phyloP scores from a whole-genome alignment of 306 rosid species.

The Quercus parvula region DNA sequence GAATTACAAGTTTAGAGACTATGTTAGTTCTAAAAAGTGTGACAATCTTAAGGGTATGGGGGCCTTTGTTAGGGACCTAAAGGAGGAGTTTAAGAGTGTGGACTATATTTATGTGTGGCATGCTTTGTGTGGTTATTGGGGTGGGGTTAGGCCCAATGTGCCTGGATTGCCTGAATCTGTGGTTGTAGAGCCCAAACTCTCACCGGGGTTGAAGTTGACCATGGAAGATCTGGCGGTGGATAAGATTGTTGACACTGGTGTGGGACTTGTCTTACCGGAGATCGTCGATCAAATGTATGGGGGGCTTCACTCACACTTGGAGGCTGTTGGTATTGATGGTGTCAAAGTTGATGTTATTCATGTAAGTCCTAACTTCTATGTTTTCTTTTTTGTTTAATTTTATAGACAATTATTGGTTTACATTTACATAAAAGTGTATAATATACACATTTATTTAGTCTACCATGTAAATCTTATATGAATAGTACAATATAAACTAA shows the following conservation, averaged over 20 bases:
- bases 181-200: constrained; percentile 43
- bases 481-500: too few relatives aligned
- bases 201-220: constrained; percentile 55
- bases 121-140: constrained; percentile 96
- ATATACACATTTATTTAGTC: too few relatives aligned
- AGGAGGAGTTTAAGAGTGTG: constrained; percentile 57
- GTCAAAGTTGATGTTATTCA: constrained; percentile 94
- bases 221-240: constrained; percentile 95
- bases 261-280: constrained; percentile 76
- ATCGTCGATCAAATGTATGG: constrained; percentile 59
- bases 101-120: constrained; percentile 91
- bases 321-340: constrained; percentile 74
- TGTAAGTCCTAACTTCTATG: constrained; percentile 34
- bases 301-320: constrained; percentile 74
- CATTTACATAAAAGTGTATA: too few relatives aligned
- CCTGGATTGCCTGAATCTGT: constrained; percentile 50
- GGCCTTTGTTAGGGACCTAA: constrained; percentile 64
- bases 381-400: neutral
- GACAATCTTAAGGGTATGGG: constrained; percentile 44
- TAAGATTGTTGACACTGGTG: constrained; percentile 64
- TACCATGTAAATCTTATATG: too few relatives aligned
- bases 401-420: too few relatives aligned
- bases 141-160: constrained; percentile 71
- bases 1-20: constrained; percentile 72
- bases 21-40: constrained; percentile 12